phyloP scores from a whole-genome alignment of 768 basidiomycete genomes.

The Leccinum disarticulatum region DNA sequence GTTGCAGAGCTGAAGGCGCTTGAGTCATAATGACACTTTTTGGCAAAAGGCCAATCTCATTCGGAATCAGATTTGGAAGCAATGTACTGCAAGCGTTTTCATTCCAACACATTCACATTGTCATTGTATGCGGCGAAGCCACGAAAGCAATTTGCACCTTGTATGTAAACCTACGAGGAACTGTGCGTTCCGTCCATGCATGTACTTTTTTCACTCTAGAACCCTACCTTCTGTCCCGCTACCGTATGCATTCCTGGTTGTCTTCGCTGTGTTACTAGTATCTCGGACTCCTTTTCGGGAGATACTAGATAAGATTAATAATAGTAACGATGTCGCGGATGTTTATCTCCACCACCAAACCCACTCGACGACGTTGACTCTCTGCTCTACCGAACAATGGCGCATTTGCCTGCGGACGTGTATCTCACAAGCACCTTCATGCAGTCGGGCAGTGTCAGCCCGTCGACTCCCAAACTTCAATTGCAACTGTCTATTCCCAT shows the following conservation, averaged over 20 bases:
- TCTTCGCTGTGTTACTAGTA: constrained; percentile 27
- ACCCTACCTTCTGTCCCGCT: constrained; percentile 13
- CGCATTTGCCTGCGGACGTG: constrained; percentile 32
- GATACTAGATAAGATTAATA: constrained; percentile 12
- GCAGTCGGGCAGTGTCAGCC: constrained; percentile 33
- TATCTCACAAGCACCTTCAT: constrained; percentile 34
- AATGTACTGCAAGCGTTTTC: constrained; percentile 29
- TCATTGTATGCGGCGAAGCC: constrained; percentile 29
- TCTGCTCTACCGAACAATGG: constrained; percentile 24
- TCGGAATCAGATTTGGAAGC: constrained; percentile 19
- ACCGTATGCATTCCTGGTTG: constrained; percentile 23
- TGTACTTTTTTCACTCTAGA: constrained; percentile 28
- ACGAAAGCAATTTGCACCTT: constrained; percentile 24
- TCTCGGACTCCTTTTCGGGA: constrained; percentile 13
- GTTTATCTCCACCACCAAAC: constrained; percentile 26
- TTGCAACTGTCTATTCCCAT: constrained; percentile 34
- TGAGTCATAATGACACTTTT: constrained; percentile 32
- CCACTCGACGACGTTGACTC: neutral
- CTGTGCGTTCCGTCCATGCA: constrained; percentile 16
- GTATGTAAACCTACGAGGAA: constrained; percentile 33
- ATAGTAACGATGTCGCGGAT: neutral
- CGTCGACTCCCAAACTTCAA: constrained; percentile 35
- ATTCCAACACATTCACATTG: constrained; percentile 21
- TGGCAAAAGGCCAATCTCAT: constrained; percentile 5
- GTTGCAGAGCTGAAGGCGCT: constrained; percentile 61